A percentile compares a stretch with the other conserved stretches of the same genome.
Evolutionary conservation across 1,284 basidiomycete genomes (phyloP).

Genomic region (Heterobasidion occidentale): DNA sequence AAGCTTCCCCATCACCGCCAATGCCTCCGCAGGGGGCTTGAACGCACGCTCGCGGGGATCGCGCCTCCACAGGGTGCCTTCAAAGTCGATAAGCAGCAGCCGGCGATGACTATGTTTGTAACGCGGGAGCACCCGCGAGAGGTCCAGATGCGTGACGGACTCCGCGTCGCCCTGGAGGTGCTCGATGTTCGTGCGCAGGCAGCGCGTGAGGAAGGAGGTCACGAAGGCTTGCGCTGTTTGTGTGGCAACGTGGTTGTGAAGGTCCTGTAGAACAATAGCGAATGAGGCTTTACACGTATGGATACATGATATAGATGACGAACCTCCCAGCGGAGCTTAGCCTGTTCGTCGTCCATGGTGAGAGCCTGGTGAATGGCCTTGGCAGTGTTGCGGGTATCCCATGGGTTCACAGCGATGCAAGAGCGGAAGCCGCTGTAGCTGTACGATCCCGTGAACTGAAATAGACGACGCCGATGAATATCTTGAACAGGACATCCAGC

Average conservation of each 20-base stretch:
- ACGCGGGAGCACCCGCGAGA: constrained; percentile 43
- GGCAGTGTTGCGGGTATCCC: constrained; percentile 70
- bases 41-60: constrained; percentile 40
- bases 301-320: constrained; percentile 7
- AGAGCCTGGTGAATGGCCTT: constrained; percentile 70
- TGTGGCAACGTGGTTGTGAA: constrained; percentile 81
- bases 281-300: background rate
- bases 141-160: constrained; percentile 42
- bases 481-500: background rate
- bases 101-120: constrained; percentile 59
- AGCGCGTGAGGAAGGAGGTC: constrained; percentile 69
- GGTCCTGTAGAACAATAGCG: constrained; percentile 34
- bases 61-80: constrained; percentile 66
- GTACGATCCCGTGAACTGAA: constrained; percentile 79
- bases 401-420: constrained; percentile 81
- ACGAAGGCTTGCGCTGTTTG: constrained; percentile 85
- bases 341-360: constrained; percentile 72
- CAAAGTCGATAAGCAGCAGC: constrained; percentile 72
- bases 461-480: constrained; percentile 1
- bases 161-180: constrained; percentile 36
- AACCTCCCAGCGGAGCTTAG: constrained; percentile 68
- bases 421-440: constrained; percentile 80
- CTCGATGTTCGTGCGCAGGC: constrained; percentile 62
- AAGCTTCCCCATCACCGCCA: constrained; percentile 54
- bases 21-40: constrained; percentile 39